A percentile compares a stretch with the other conserved stretches of the same genome.
Conservation (phyloP, 805 yeast species). For the Sugiyamaella americana region DNA sequence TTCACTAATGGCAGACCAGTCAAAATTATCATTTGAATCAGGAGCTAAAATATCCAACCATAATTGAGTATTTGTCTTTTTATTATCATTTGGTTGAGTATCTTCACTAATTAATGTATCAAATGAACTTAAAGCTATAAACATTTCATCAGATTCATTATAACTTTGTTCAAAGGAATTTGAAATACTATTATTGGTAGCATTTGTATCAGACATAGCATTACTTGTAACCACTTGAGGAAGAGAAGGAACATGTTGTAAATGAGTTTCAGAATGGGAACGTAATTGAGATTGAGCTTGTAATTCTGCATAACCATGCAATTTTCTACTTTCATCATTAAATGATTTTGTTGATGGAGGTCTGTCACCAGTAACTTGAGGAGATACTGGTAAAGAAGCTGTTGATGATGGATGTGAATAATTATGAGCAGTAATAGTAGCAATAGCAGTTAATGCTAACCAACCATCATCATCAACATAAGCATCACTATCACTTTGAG, state of each 20-base stretch:
- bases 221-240: background rate
- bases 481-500: background rate
- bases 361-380: background rate
- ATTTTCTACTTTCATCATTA: background rate
- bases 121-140: background rate
- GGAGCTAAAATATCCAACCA: background rate
- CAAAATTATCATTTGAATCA: background rate
- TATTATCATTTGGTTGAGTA: background rate
- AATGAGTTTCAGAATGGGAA: background rate
- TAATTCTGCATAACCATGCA: too few species aligned
- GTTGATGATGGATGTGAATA: background rate
- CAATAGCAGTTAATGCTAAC: background rate
- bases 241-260: background rate
- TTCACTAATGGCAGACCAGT: background rate
- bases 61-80: background rate
- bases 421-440: background rate
- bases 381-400: background rate
- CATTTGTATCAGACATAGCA: too few species aligned
- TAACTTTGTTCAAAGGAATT: background rate
- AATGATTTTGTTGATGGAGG: too few species aligned
- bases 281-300: too few species aligned
- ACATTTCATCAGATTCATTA: background rate
- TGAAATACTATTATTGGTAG: background rate
- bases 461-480: background rate
- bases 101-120: background rate